Evolutionary conservation across 2,329 filamentous ascomycete species (phyloP).

Genomic region (Alternaria hordeiaustralica): DNA sequence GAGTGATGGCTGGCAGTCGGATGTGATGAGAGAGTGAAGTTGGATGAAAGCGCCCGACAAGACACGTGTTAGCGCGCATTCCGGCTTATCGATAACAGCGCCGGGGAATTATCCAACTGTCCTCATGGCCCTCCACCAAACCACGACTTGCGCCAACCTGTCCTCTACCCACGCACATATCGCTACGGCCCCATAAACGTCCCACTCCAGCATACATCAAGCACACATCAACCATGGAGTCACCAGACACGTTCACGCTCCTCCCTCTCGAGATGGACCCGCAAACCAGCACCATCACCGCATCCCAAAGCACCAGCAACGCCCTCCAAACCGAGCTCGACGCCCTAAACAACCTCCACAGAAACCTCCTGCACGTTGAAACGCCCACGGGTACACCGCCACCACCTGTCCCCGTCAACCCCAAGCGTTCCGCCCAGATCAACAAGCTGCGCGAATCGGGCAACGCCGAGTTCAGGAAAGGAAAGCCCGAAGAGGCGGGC

Average conservation of each 20-base stretch:
- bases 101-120: conserved; percentile 27
- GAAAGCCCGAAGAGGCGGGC: conserved; percentile 74
- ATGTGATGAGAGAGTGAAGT: not conserved
- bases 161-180: not conserved
- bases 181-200: not conserved
- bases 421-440: conserved; percentile 86
- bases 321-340: conserved; percentile 60
- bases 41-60: not conserved
- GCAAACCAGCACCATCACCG: conserved; percentile 75
- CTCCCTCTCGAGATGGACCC: conserved; percentile 83
- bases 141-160: conserved; percentile 3
- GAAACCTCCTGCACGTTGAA: conserved; percentile 70
- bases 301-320: conserved; percentile 47
- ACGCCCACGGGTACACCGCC: conserved; percentile 73
- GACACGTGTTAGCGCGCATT: conserved; percentile 16
- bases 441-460: conserved; percentile 89
- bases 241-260: conserved; percentile 74
- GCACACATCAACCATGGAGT: conserved; percentile 37
- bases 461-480: conserved; percentile 82
- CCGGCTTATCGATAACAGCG: conserved; percentile 25
- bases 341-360: conserved; percentile 80
- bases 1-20: not conserved
- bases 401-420: conserved; percentile 88
- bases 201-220: not conserved
- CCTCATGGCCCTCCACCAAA: conserved; percentile 21